Percentiles rank a stretch among this genome's conserved stretches.
These are phyloP conservation scores for Capsella bursapastoris DNA, from an alignment of 345 rosid species.

Conservation along the genomic window DNA sequence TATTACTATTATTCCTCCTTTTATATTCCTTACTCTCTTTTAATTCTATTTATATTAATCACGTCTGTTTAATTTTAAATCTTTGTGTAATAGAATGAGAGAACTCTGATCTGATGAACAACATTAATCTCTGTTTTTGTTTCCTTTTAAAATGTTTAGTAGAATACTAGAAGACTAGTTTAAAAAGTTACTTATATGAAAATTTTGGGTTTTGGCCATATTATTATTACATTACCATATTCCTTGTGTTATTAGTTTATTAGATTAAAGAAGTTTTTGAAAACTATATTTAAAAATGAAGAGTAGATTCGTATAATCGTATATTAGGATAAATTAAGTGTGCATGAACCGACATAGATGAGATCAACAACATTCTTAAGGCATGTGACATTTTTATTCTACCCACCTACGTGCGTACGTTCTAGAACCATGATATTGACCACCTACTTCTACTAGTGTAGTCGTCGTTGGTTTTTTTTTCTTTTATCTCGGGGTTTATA, in stretches of 20 bases:
- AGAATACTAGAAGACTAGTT: background rate
- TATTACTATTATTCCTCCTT: background rate
- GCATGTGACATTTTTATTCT: conserved; percentile 11
- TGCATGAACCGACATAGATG: conserved; percentile 40
- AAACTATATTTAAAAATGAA: background rate
- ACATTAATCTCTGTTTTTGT: background rate
- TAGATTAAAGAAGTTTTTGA: background rate
- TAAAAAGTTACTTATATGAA: background rate
- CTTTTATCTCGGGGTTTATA: background rate
- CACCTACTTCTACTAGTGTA: conserved; percentile 11
- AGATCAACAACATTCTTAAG: conserved; percentile 35
- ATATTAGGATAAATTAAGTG: conserved; percentile 34
- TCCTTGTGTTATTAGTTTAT: conserved; percentile 1
- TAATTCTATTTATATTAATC: background rate
- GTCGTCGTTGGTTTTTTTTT: conserved; percentile 12
- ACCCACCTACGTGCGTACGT: background rate
- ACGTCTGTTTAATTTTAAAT: conserved; percentile 9
- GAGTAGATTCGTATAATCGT: conserved; percentile 17
- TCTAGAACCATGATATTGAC: conserved; percentile 37
- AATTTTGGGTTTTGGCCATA: conserved; percentile 12
- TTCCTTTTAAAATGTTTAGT: background rate
- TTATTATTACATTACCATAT: conserved; percentile 10
- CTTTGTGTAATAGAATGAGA: conserved; percentile 31
- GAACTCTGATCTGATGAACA: background rate
- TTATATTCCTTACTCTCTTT: background rate